A percentile compares a stretch with the other conserved stretches of the same genome.
Evolutionary conservation across 495 filamentous ascomycete genomes (phyloP).

Genomic region (Xylaria palmicola): DNA sequence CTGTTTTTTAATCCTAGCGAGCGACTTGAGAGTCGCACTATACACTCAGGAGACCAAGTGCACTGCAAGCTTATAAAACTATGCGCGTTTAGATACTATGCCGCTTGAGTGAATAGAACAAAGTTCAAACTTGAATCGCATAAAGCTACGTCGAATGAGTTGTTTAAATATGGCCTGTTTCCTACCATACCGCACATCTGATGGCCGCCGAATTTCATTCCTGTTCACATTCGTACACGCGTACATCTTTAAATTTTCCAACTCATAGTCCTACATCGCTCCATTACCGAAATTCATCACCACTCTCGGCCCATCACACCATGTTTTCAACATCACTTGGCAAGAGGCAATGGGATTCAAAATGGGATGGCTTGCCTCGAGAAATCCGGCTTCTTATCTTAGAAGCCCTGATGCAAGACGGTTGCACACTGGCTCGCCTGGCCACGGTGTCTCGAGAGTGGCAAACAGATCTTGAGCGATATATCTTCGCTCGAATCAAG

Average conservation of each 20-base stretch:
- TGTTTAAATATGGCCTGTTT: background rate
- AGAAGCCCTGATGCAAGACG: slow-evolving; percentile 29
- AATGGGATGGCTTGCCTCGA: slow-evolving; percentile 22
- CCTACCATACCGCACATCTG: background rate
- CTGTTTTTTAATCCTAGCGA: too few relatives aligned
- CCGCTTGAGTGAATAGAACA: background rate
- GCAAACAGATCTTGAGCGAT: slow-evolving; percentile 36
- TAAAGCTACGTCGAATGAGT: background rate
- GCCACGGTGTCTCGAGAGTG: slow-evolving; percentile 42
- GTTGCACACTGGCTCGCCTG: slow-evolving; percentile 31
- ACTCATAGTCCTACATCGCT: slow-evolving; percentile 7
- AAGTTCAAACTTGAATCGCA: background rate
- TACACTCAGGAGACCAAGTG: too few relatives aligned
- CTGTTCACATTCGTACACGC: background rate
- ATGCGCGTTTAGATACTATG: background rate
- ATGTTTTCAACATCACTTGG: slow-evolving; percentile 20
- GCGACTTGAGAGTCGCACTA: too few relatives aligned
- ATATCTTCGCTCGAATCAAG: slow-evolving; percentile 42
- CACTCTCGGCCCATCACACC: slow-evolving; percentile 5
- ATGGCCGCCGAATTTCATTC: background rate
- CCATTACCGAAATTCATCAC: slow-evolving; percentile 12
- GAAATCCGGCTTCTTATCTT: slow-evolving; percentile 30
- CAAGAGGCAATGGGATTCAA: slow-evolving; percentile 21
- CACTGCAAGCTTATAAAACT: background rate
- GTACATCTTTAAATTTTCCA: background rate